Percentiles rank a stretch among this genome's conserved stretches.
Evolutionary conservation across 768 basidiomycete genomes (phyloP).

Genomic region (Leccinum subtestaceum): DNA sequence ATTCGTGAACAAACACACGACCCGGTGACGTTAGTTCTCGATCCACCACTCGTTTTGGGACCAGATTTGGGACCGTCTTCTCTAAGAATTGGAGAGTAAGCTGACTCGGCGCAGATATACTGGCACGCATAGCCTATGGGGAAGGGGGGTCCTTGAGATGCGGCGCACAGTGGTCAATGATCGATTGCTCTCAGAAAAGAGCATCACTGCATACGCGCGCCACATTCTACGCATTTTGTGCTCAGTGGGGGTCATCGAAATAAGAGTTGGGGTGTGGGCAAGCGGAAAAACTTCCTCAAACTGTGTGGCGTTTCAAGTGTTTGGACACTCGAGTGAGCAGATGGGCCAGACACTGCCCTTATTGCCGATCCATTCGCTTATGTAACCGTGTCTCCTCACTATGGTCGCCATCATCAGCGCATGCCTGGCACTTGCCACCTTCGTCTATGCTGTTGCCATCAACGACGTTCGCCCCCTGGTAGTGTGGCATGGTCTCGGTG

Average conservation of each 20-base stretch:
- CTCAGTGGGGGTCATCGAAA: background rate
- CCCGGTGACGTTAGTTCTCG: background rate
- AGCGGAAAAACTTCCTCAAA: background rate
- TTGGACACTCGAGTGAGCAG: too few relatives aligned
- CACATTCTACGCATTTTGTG: background rate
- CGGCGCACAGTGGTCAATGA: background rate
- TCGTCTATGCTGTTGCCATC: constrained; percentile 14
- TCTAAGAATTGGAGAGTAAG: background rate
- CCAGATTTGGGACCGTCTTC: background rate
- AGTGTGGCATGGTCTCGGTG: constrained; percentile 82
- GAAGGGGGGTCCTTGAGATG: background rate
- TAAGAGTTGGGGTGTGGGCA: background rate
- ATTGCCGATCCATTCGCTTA: background rate
- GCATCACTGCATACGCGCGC: background rate
- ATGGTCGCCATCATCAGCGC: constrained; percentile 16
- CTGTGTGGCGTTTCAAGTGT: background rate
- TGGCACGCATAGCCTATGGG: background rate
- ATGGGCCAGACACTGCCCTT: too few relatives aligned
- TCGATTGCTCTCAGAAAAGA: background rate
- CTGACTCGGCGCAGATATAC: background rate
- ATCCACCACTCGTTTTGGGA: background rate
- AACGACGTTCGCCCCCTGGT: constrained; percentile 53
- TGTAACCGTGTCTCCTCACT: background rate
- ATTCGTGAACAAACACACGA: background rate
- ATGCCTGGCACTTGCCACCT: constrained; percentile 15